A percentile compares a stretch with the other conserved stretches of the same genome.
These are phyloP conservation scores for Trametes maxima DNA, from an alignment of 768 basidiomycete genomes.

Conservation along the genomic window DNA sequence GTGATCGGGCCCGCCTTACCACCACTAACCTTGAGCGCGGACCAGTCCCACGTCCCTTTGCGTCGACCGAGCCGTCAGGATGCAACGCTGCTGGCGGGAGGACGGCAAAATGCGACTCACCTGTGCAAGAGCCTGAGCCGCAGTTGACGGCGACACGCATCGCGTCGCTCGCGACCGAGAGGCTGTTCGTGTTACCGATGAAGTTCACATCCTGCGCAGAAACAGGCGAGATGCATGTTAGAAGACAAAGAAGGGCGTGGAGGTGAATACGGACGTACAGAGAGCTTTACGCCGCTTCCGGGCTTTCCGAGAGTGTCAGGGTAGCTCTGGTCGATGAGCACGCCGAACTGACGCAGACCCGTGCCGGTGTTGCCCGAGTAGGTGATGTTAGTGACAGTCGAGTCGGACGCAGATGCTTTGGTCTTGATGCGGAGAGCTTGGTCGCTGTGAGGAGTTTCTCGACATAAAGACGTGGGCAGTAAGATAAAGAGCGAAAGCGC, in stretches of 20 bases:
- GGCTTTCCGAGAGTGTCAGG: slow-evolving; percentile 53
- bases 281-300: slow-evolving; percentile 58
- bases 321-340: slow-evolving; percentile 70
- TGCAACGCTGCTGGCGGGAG: neutral
- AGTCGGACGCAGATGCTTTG: slow-evolving; percentile 44
- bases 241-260: too few relatives aligned
- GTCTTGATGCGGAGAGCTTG: slow-evolving; percentile 69
- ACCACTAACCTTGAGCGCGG: slow-evolving; percentile 45
- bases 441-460: slow-evolving; percentile 36
- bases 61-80: neutral
- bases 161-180: slow-evolving; percentile 47
- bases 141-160: slow-evolving; percentile 57
- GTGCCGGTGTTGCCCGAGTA: slow-evolving; percentile 57
- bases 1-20: slow-evolving; percentile 41
- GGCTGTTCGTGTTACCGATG: slow-evolving; percentile 39
- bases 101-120: slow-evolving; percentile 33
- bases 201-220: slow-evolving; percentile 52
- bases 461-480: neutral
- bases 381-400: slow-evolving; percentile 51
- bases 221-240: neutral
- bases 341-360: slow-evolving; percentile 51
- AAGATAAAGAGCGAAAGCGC: neutral
- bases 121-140: slow-evolving; percentile 51
- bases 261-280: slow-evolving; percentile 41
- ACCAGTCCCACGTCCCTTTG: slow-evolving; percentile 55